A percentile compares a stretch with the other conserved stretches of the same genome.
Evolutionary conservation across 2,329 filamentous ascomycete species (phyloP).

Genomic region (Ophiocordyceps camponoti-floridani): DNA sequence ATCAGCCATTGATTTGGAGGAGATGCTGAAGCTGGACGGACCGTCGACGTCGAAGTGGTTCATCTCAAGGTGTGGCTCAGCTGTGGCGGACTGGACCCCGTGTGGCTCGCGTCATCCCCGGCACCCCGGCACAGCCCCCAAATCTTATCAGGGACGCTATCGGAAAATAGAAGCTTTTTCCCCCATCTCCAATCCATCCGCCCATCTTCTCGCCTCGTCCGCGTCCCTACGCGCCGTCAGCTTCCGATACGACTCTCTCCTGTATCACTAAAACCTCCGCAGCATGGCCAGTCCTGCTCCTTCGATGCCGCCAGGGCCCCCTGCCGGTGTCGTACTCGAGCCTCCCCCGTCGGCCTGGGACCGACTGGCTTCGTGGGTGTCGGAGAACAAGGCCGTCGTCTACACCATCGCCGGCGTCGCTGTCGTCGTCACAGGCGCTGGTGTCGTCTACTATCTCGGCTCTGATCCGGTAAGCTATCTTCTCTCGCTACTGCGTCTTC

Average conservation of each 20-base stretch:
- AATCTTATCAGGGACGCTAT: neutral
- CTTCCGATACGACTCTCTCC: slow-evolving; percentile 6
- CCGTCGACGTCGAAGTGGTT: neutral
- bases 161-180: neutral
- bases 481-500: too few relatives aligned
- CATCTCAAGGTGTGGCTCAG: neutral
- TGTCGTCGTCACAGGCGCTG: slow-evolving; percentile 76
- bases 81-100: too few relatives aligned
- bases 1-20: slow-evolving; percentile 12
- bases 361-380: slow-evolving; percentile 76
- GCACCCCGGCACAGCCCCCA: neutral
- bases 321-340: slow-evolving; percentile 29
- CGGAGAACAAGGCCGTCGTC: slow-evolving; percentile 86
- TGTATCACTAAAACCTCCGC: neutral
- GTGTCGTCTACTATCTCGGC: slow-evolving; percentile 80
- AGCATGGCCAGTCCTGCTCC: slow-evolving; percentile 27
- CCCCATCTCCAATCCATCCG: neutral
- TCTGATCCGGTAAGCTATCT: slow-evolving; percentile 30
- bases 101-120: neutral
- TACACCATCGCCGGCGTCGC: slow-evolving; percentile 95
- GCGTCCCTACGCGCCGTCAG: neutral
- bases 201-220: neutral
- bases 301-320: slow-evolving; percentile 26
- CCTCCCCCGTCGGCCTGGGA: slow-evolving; percentile 65
- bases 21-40: neutral